Evolutionary conservation across 805 yeast species (phyloP), one percentile per base, ranked within the genome.

Genomic region (Zygoascus flipseniorum): DNA sequence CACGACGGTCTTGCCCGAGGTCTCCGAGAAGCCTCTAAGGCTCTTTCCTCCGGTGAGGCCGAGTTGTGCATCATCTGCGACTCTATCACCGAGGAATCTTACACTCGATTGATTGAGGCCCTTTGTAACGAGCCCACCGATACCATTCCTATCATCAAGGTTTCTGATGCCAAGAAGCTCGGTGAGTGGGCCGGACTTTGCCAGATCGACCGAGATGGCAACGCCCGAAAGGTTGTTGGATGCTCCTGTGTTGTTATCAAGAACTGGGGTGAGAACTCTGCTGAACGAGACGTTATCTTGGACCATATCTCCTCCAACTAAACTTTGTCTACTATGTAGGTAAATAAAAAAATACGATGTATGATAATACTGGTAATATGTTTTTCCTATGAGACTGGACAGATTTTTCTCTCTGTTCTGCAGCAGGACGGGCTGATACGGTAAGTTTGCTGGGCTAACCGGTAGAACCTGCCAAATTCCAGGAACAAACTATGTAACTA

Each of bases 141-240:
- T 78, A 87, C 88, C 81, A 89, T 92, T 68, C 98, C 99, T 71
- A 82, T 93, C 78, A 86, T 93, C 86, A 93, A 93, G 86, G 98
- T 93, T 69, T 87, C 98, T 69, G 99, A 93, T 75, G 97, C 98
- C 74, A 93, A 93, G 86, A 87, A 89, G 82, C 85, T 93, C 75
- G 99, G 99, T 84, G 98, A 93, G 83, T 93, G 99, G 99, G 98
- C 98, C 72, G 99, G 99, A 86, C 83, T 93, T 69, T 93, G 97
- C 82, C 89, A 89, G 80, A 85, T 92, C 72, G 98, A 93, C 95
- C 89, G 97, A 81, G 98, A 93, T 72, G 99, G 99, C 81, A 89
- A 92, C 83, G 97, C 98, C 80, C 89, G 97, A 84, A 93, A 93
- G 89, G 98, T 93, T 71, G 99, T 93, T 76, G 99, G 99, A 80